A percentile compares a stretch with the other conserved stretches of the same genome.
phyloP scores from a whole-genome alignment of 805 yeast species.

The Wickerhamomyces strasburgensis region DNA sequence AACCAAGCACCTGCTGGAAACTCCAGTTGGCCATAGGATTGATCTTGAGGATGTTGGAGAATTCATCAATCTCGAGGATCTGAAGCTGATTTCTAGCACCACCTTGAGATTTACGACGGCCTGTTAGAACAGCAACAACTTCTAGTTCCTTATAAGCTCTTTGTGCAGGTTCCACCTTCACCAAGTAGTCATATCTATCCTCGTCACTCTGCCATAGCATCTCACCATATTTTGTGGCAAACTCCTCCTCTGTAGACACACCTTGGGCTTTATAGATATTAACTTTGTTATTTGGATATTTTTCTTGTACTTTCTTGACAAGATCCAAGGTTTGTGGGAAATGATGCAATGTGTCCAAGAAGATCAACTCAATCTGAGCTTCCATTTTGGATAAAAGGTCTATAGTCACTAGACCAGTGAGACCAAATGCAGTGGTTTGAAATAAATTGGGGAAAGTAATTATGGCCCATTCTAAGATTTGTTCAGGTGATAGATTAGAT shows the following conservation, averaged over 20 bases:
- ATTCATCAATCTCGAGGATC: slow-evolving; percentile 69
- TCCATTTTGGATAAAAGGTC: slow-evolving; percentile 67
- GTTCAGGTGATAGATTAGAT: slow-evolving; percentile 52
- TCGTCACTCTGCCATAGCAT: slow-evolving; percentile 82
- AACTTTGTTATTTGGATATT: slow-evolving; percentile 51
- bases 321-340: slow-evolving; percentile 89
- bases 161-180: slow-evolving; percentile 88
- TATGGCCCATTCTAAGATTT: slow-evolving; percentile 77
- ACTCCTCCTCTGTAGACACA: slow-evolving; percentile 53
- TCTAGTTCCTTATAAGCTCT: slow-evolving; percentile 71
- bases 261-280: slow-evolving; percentile 66
- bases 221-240: slow-evolving; percentile 64
- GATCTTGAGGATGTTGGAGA: slow-evolving; percentile 71
- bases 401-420: slow-evolving; percentile 83
- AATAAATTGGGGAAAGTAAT: slow-evolving; percentile 76
- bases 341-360: slow-evolving; percentile 87
- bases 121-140: slow-evolving; percentile 86
- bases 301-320: slow-evolving; percentile 49
- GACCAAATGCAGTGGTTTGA: slow-evolving; percentile 94
- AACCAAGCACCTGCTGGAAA: slow-evolving; percentile 63
- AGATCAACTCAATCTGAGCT: slow-evolving; percentile 65
- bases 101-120: slow-evolving; percentile 87
- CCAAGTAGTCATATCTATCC: slow-evolving; percentile 73
- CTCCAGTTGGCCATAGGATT: slow-evolving; percentile 87
- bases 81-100: slow-evolving; percentile 70